Evolutionary conservation across 495 filamentous ascomycete species (phyloP).

Genomic region (Penicillium steckii): DNA sequence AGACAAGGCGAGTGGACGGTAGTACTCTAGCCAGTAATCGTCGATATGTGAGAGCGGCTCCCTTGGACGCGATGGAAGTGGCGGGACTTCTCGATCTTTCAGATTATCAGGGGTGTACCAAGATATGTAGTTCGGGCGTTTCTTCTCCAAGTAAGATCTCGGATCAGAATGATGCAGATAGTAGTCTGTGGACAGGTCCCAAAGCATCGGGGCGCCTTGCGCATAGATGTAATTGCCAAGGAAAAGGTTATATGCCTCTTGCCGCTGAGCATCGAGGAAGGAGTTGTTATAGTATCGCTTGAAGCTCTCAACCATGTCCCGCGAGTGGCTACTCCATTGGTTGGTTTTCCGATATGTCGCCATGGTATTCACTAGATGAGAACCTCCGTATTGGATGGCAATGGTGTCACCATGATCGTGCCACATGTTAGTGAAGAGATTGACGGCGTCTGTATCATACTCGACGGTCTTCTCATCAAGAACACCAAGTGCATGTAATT

Average conservation of each 20-base stretch:
- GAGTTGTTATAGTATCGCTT: constrained; percentile 99
- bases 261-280: constrained; percentile 91
- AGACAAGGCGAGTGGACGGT: constrained; percentile 80
- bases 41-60: constrained; percentile 72
- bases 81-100: constrained; percentile 55
- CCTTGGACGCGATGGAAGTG: constrained; percentile 44
- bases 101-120: constrained; percentile 87
- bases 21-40: constrained; percentile 99
- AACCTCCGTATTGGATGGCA: constrained; percentile 95
- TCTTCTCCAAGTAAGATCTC: constrained; percentile 63
- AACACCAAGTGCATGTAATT: constrained; percentile 89
- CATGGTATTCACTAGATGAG: constrained; percentile 98
- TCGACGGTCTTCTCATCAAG: constrained; percentile 76
- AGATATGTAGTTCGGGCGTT: constrained; percentile 68
- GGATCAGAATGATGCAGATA: constrained; percentile 93
- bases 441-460: constrained; percentile 93
- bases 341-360: constrained; percentile 98
- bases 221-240: constrained; percentile 93
- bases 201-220: constrained; percentile 93
- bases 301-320: constrained; percentile 99
- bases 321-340: constrained; percentile 94
- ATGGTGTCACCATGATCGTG: constrained; percentile 97
- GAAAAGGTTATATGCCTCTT: constrained; percentile 98
- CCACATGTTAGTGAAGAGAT: constrained; percentile 93
- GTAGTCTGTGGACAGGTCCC: constrained; percentile 94